Percentiles rank a stretch among this genome's conserved stretches.
phyloP scores from a whole-genome alignment of 352 stramenopile species.

The Pythium vanterpoolii region DNA sequence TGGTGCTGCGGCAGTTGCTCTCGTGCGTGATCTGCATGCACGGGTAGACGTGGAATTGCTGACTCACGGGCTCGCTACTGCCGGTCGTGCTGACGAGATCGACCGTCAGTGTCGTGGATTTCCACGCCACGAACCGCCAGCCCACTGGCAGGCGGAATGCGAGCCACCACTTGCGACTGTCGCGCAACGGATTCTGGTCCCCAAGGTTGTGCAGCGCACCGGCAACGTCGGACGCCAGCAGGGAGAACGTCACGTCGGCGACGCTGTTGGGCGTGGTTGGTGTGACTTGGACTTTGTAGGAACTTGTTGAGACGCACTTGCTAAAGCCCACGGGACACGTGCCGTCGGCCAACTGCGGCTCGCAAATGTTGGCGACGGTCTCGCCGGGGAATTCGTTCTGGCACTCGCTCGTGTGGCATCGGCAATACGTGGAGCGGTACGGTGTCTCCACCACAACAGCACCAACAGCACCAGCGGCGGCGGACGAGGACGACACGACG shows the following conservation, averaged over 20 bases:
- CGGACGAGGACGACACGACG: background rate
- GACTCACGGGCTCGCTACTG: background rate
- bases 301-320: conserved; percentile 49
- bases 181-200: conserved; percentile 40
- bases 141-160: conserved; percentile 53
- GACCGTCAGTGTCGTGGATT: conserved; percentile 50
- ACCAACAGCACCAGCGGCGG: background rate
- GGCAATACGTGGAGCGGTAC: conserved; percentile 67
- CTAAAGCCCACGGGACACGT: conserved; percentile 58
- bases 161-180: conserved; percentile 62
- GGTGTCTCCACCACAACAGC: conserved; percentile 21
- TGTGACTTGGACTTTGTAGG: conserved; percentile 65
- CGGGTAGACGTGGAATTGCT: conserved; percentile 33
- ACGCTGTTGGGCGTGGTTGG: conserved; percentile 62
- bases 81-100: conserved; percentile 23
- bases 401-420: conserved; percentile 63
- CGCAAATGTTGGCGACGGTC: conserved; percentile 34
- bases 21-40: conserved; percentile 47
- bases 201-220: conserved; percentile 70
- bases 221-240: conserved; percentile 70
- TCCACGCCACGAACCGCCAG: conserved; percentile 73
- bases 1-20: conserved; percentile 39
- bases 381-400: conserved; percentile 62
- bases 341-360: conserved; percentile 38
- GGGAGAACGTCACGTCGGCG: conserved; percentile 57